A percentile compares a stretch with the other conserved stretches of the same genome.
phyloP scores from a whole-genome alignment of 495 filamentous ascomycete genomes.

The Penicillium bialowiezense region DNA sequence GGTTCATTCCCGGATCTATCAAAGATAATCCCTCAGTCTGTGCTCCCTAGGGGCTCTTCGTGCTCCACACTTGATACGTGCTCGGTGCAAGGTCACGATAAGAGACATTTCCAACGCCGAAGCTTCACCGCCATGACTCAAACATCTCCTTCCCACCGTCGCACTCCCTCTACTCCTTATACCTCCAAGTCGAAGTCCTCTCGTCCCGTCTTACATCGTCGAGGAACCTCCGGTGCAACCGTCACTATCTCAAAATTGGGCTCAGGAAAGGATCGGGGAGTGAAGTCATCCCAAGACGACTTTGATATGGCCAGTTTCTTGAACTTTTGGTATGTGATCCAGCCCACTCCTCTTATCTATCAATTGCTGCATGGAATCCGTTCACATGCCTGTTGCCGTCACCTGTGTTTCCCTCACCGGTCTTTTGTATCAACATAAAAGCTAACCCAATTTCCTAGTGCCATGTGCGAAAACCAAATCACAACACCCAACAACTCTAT shows the following conservation, averaged over 20 bases:
- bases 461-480: constrained; percentile 67
- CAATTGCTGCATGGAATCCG: constrained; percentile 14
- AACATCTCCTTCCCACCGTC: constrained; percentile 32
- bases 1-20: background rate
- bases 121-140: constrained; percentile 49
- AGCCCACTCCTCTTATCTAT: constrained; percentile 20
- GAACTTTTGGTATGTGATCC: constrained; percentile 59
- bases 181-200: constrained; percentile 31
- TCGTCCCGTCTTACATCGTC: constrained; percentile 36
- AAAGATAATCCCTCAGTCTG: constrained; percentile 30
- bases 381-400: constrained; percentile 27
- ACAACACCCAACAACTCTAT: constrained; percentile 60
- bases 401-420: constrained; percentile 6
- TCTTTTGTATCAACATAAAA: constrained; percentile 18
- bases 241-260: constrained; percentile 41
- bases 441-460: constrained; percentile 40
- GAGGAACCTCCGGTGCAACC: constrained; percentile 33
- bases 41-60: constrained; percentile 23
- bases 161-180: constrained; percentile 35
- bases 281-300: constrained; percentile 32
- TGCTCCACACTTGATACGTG: constrained; percentile 26
- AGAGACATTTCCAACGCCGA: constrained; percentile 27
- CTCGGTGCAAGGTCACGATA: constrained; percentile 17
- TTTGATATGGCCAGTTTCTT: constrained; percentile 60
- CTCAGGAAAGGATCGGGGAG: constrained; percentile 26